Evolutionary conservation across 2,329 filamentous ascomycete genomes (phyloP).

Genomic region (Monilinia fructigena): DNA sequence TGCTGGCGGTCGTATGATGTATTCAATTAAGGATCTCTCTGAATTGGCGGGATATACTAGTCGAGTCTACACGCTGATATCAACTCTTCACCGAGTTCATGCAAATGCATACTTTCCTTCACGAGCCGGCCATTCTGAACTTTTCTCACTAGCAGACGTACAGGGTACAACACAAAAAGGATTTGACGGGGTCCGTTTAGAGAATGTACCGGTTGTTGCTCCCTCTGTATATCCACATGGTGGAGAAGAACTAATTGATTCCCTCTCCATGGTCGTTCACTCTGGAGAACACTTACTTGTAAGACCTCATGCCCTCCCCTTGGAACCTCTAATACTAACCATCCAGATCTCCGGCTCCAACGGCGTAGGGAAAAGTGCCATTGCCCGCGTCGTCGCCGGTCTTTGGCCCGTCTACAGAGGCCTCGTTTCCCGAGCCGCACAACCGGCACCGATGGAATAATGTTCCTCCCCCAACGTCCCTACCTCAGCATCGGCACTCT

Average conservation of each 20-base stretch:
- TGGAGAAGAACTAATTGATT: conserved; percentile 87
- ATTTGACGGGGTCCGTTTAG: conserved; percentile 89
- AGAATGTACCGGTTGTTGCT: conserved; percentile 89
- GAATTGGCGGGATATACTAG: conserved; percentile 96
- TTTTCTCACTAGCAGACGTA: conserved; percentile 86
- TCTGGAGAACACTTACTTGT: conserved; percentile 85
- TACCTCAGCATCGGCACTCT: conserved; percentile 91
- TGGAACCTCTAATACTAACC: conserved; percentile 20
- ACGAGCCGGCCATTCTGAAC: conserved; percentile 66
- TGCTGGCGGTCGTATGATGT: conserved; percentile 98
- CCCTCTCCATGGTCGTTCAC: conserved; percentile 83
- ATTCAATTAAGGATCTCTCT: conserved; percentile 96
- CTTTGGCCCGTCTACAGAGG: conserved; percentile 96
- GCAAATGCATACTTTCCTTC: conserved; percentile 80
- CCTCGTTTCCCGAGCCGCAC: conserved; percentile 82
- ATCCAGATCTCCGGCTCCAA: conserved; percentile 82
- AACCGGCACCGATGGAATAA: conserved; percentile 85
- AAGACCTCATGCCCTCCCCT: conserved; percentile 33
- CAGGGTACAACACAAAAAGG: conserved; percentile 93
- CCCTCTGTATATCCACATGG: conserved; percentile 85
- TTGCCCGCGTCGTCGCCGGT: conserved; percentile 82
- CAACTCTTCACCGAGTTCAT: conserved; percentile 89
- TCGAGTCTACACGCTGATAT: conserved; percentile 91
- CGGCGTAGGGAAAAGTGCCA: conserved; percentile 88
- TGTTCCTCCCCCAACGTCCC: conserved; percentile 94